Evolutionary conservation across 257 asterid genomes (phyloP).

Genomic region (Thymus mandschuricus): DNA sequence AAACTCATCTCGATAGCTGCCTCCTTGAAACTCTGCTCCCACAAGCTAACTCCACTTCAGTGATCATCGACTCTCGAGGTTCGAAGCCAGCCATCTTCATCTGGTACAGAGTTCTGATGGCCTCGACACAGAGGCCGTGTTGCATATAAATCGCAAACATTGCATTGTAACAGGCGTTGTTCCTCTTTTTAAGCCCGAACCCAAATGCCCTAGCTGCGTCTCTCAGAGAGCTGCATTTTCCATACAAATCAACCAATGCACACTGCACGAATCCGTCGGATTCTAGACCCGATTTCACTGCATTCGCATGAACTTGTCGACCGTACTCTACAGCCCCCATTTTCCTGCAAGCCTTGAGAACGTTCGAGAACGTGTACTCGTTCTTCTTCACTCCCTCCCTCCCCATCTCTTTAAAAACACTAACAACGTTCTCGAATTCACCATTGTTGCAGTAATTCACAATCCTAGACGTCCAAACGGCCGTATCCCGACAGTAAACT

Average conservation of each 20-base stretch:
- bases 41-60: slow-evolving; percentile 49
- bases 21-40: slow-evolving; percentile 30
- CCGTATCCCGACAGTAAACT: slow-evolving; percentile 41
- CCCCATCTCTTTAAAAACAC: slow-evolving; percentile 69
- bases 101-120: slow-evolving; percentile 44
- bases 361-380: slow-evolving; percentile 56
- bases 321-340: slow-evolving; percentile 54
- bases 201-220: slow-evolving; percentile 56
- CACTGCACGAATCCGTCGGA: slow-evolving; percentile 58
- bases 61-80: slow-evolving; percentile 55
- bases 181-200: slow-evolving; percentile 35
- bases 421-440: slow-evolving; percentile 43
- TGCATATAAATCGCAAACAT: slow-evolving; percentile 49
- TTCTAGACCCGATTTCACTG: slow-evolving; percentile 69
- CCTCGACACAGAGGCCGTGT: slow-evolving; percentile 55
- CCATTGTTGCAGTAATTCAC: slow-evolving; percentile 49
- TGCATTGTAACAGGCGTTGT: slow-evolving; percentile 62
- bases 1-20: not conserved
- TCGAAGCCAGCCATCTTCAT: slow-evolving; percentile 62
- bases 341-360: slow-evolving; percentile 71
- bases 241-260: slow-evolving; percentile 66
- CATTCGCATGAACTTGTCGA: slow-evolving; percentile 67
- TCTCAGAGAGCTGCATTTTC: slow-evolving; percentile 52
- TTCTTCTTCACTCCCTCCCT: slow-evolving; percentile 62
- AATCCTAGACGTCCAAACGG: slow-evolving; percentile 70